Base-by-base conservation (phyloP, 2,329 filamentous ascomycete species). In the Pestalotiopsis sp. region DNA sequence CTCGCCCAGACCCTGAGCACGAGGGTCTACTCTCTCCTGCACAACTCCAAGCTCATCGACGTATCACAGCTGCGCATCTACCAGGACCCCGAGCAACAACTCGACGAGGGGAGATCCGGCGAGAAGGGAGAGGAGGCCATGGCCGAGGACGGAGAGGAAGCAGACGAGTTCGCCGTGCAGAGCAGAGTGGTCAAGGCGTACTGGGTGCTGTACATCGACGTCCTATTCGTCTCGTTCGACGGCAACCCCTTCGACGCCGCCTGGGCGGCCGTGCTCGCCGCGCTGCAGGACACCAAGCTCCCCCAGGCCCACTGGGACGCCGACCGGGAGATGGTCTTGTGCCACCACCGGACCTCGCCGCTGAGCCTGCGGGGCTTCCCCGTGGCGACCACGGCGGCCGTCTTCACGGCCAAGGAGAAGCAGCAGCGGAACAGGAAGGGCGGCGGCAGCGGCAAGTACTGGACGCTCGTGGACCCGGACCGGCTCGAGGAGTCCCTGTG, bases 131-230 rank as follows among this genome's bases (percentile, higher is more conserved):
- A 9, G 7, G 31, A 36, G 6, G 77, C 78, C n/a, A 71, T 73
- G 4, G 73, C 70, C 23, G 52, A 71, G 12, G 76, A 76, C 5
- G 41, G 9, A 12, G 14, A 31, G 7, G 59, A 17, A 12, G 14
- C 59, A 3, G 59, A 61, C 25, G 27, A 61, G 17, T 40, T 40
- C n/a, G 45, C 71, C 66, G 23, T 66, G 69, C 40, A 68, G 69
- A 3, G 70, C 78, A 66, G 79, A 79, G 78, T 81, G 69, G 80
- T 95, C 12, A 95, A 93, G 78, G 96, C 92, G 0, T 98, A 97
- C 80, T 99, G 95, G 96, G 91, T 93, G 11, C 89, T 99, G 23
- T 98, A 97, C 80, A 93, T 99, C 72, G 95, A 98, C 77, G 86
- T 98, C n/a, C 88, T 98, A 77, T 96, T 97, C 81, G 91, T 99